These are phyloP conservation scores for Penicillium rolfsii DNA, from an alignment of 2,329 filamentous ascomycete species.

Conservation along the genomic window DNA sequence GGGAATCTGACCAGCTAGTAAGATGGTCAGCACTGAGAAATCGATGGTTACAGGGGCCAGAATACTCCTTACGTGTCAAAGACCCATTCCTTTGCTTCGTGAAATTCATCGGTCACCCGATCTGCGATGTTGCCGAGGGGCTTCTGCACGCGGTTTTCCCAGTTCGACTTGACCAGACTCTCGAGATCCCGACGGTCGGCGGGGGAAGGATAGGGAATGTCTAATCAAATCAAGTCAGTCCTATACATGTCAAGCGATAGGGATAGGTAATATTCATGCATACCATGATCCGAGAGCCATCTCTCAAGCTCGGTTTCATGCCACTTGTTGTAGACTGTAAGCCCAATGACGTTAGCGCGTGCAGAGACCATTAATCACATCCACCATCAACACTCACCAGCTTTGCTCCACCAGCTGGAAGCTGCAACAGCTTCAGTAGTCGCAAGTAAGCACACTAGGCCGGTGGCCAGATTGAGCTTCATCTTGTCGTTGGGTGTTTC, in stretches of 20 bases:
- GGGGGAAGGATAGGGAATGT: slow-evolving; percentile 85
- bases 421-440: slow-evolving; percentile 67
- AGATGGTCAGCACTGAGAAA: slow-evolving; percentile 13
- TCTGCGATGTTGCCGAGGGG: slow-evolving; percentile 79
- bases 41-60: neutral
- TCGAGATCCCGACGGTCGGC: slow-evolving; percentile 95
- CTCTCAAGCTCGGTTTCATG: slow-evolving; percentile 96
- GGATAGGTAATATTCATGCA: neutral
- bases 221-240: slow-evolving; percentile 25
- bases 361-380: neutral
- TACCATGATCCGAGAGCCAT: slow-evolving; percentile 86
- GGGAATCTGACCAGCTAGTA: slow-evolving; percentile 82
- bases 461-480: slow-evolving; percentile 71
- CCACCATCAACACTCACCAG: slow-evolving; percentile 64
- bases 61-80: slow-evolving; percentile 68
- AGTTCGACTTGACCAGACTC: slow-evolving; percentile 84
- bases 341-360: slow-evolving; percentile 12
- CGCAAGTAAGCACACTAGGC: slow-evolving; percentile 73
- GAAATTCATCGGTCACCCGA: slow-evolving; percentile 71
- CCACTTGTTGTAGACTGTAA: slow-evolving; percentile 96
- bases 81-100: slow-evolving; percentile 82
- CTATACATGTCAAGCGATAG: neutral
- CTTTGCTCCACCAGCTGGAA: slow-evolving; percentile 83
- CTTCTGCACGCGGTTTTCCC: slow-evolving; percentile 75
- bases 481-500: slow-evolving; percentile 55